These are phyloP conservation scores for Starmera caribaea DNA, from an alignment of 805 yeast genomes.

Conservation along the genomic window DNA sequence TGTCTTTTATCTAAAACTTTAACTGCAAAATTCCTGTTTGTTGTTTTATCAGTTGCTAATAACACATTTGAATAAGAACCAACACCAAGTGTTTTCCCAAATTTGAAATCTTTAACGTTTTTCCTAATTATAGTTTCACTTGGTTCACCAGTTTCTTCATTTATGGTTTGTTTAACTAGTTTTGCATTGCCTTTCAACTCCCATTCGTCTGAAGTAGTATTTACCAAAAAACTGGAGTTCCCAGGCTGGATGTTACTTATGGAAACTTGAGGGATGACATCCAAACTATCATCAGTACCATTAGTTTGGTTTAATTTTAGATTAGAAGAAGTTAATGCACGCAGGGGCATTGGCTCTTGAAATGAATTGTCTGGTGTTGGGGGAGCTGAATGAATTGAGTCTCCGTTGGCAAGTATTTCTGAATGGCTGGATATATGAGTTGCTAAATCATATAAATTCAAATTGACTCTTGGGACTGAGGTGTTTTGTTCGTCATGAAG, in stretches of 20 bases:
- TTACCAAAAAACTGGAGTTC: background rate
- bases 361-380: conserved; percentile 17
- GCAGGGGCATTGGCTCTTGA: conserved; percentile 12
- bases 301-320: conserved; percentile 13
- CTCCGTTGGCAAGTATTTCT: conserved; percentile 4
- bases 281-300: conserved; percentile 15
- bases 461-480: background rate
- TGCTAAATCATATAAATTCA: conserved; percentile 10
- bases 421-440: conserved; percentile 17
- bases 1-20: conserved; percentile 71
- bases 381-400: conserved; percentile 7
- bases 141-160: conserved; percentile 37
- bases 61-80: conserved; percentile 94
- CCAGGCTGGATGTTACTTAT: background rate
- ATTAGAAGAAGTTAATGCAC: conserved; percentile 17
- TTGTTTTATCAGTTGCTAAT: conserved; percentile 73
- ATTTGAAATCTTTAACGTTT: conserved; percentile 76
- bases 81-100: conserved; percentile 85
- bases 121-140: conserved; percentile 40
- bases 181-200: conserved; percentile 52
- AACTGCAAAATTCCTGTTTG: conserved; percentile 68
- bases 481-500: too few relatives aligned
- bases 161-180: conserved; percentile 33
- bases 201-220: conserved; percentile 32
- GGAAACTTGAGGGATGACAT: conserved; percentile 3